Evolutionary conservation across 2,329 filamentous ascomycete genomes (phyloP).

Genomic region (Penicillium digitatum): DNA sequence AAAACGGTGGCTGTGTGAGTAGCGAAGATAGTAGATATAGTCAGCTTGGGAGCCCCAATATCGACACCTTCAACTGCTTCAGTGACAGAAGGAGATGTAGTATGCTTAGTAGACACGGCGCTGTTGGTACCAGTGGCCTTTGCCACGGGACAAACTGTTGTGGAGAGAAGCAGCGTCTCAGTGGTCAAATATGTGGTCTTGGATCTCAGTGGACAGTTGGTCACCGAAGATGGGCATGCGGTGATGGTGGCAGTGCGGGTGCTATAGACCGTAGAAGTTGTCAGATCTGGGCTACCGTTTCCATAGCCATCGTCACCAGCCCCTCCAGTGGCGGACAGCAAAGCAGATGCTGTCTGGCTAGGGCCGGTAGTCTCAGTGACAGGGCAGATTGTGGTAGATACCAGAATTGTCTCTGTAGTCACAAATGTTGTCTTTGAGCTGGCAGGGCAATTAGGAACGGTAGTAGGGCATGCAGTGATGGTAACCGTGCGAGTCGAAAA

Average conservation of each 20-base stretch:
- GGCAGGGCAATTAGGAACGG: neutral
- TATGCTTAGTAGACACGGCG: neutral
- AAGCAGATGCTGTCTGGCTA: neutral
- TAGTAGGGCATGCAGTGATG: slow-evolving; percentile 7
- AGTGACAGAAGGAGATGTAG: neutral
- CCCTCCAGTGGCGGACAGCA: neutral
- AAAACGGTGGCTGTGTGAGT: slow-evolving; percentile 26
- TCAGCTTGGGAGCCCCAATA: neutral
- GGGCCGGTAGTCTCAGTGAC: neutral
- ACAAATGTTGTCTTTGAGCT: slow-evolving; percentile 1
- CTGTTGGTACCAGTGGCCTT: neutral
- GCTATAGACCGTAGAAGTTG: slow-evolving; percentile 22
- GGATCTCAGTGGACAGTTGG: slow-evolving; percentile 24
- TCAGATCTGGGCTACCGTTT: neutral
- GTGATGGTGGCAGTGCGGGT: slow-evolving; percentile 26
- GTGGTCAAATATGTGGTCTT: slow-evolving; percentile 20
- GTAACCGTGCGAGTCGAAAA: slow-evolving; percentile 7
- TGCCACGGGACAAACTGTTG: slow-evolving; percentile 20
- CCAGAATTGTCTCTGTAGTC: slow-evolving; percentile 3
- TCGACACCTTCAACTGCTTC: neutral
- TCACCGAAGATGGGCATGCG: slow-evolving; percentile 25
- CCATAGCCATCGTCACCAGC: neutral
- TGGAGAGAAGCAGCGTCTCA: slow-evolving; percentile 23
- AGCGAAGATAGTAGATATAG: slow-evolving; percentile 25
- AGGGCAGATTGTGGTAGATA: slow-evolving; percentile 7